phyloP scores from a whole-genome alignment of 495 filamentous ascomycete species.

The Xylaria nigripes region DNA sequence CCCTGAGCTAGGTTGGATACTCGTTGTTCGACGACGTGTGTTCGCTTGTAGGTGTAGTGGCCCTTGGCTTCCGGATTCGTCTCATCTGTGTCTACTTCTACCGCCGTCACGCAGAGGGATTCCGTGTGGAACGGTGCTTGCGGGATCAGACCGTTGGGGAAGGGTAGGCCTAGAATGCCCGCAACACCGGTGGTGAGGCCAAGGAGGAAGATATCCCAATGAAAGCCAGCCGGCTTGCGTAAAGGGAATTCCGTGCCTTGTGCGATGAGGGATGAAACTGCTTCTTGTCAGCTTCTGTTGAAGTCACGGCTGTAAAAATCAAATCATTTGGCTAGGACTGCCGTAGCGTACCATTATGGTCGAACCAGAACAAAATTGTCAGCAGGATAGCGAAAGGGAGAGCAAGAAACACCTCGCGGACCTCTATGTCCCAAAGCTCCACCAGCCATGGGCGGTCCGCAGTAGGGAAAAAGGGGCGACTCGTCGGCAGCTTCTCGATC shows the following conservation, averaged over 20 bases:
- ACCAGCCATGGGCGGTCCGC: slow-evolving; percentile 73
- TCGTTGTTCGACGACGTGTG: slow-evolving; percentile 84
- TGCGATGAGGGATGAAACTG: slow-evolving; percentile 78
- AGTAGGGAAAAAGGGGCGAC: slow-evolving; percentile 76
- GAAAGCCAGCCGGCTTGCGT: slow-evolving; percentile 85
- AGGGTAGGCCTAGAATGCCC: slow-evolving; percentile 78
- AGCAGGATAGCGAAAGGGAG: slow-evolving; percentile 81
- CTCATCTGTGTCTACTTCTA: slow-evolving; percentile 48
- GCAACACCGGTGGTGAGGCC: slow-evolving; percentile 79
- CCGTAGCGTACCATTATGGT: slow-evolving; percentile 63
- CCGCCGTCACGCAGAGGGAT: slow-evolving; percentile 65
- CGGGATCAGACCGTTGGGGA: slow-evolving; percentile 86
- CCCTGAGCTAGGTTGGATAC: slow-evolving; percentile 80
- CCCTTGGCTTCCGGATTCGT: slow-evolving; percentile 43
- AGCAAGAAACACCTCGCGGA: slow-evolving; percentile 73
- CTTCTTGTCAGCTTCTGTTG: slow-evolving; percentile 4
- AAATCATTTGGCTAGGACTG: not conserved
- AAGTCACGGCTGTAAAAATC: not conserved
- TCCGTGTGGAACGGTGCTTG: slow-evolving; percentile 93
- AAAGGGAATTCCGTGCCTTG: slow-evolving; percentile 91
- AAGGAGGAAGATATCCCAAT: slow-evolving; percentile 92
- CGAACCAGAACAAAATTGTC: slow-evolving; percentile 87
- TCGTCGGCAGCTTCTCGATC: slow-evolving; percentile 59
- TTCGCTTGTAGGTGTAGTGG: slow-evolving; percentile 49
- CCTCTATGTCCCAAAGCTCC: slow-evolving; percentile 74